A percentile compares a stretch with the other conserved stretches of the same genome.
Evolutionary conservation across 2,329 filamentous ascomycete genomes (phyloP).

Genomic region (Fusarium sp.): DNA sequence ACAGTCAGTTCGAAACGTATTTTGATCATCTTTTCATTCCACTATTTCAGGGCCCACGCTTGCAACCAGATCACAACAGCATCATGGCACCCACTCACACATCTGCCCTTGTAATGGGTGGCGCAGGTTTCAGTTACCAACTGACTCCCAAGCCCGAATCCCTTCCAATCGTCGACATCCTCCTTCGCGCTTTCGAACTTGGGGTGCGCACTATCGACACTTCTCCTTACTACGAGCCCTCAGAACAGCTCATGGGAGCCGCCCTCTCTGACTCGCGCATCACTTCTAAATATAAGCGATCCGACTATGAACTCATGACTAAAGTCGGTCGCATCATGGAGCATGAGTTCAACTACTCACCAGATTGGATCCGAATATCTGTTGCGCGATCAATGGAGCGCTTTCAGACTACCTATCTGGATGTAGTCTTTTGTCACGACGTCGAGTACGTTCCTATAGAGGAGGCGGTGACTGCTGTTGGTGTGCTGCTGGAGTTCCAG

Average conservation of each 20-base stretch:
- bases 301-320: conserved; percentile 12
- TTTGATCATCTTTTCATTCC: rapidly evolving
- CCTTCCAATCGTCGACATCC: conserved; percentile 8
- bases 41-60: rapidly evolving
- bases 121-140: conserved; percentile 11
- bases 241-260: conserved; percentile 15
- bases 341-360: conserved; percentile 13
- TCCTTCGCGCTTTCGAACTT: conserved; percentile 2
- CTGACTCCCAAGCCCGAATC: background rate
- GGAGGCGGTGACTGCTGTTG: conserved; percentile 3
- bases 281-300: background rate
- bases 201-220: conserved; percentile 4
- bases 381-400: background rate
- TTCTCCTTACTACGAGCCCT: conserved; percentile 9
- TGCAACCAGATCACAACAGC: background rate
- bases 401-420: background rate
- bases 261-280: background rate
- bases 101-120: background rate
- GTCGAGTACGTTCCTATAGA: conserved; percentile 7
- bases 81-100: background rate
- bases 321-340: conserved; percentile 16
- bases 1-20: rapidly evolving
- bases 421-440: conserved; percentile 13
- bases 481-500: background rate
- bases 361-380: conserved; percentile 1